These are phyloP conservation scores for Colletotrichum gigasporum DNA, from an alignment of 2,329 filamentous ascomycete genomes.

Conservation along the genomic window DNA sequence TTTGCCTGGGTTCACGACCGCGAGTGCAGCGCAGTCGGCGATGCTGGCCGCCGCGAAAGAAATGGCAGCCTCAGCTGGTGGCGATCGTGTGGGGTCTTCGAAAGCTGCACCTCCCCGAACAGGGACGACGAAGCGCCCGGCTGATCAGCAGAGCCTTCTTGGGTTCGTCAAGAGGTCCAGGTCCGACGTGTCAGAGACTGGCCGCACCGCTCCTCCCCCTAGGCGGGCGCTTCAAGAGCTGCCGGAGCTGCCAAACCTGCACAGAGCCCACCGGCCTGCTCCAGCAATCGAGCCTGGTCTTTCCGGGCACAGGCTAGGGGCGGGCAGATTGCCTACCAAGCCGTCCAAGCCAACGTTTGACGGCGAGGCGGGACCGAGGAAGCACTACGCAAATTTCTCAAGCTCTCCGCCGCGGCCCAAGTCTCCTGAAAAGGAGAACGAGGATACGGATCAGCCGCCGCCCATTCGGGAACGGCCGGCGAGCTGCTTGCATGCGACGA, in stretches of 20 bases:
- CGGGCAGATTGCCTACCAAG: slow-evolving; percentile 44
- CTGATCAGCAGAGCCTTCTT: slow-evolving; percentile 53
- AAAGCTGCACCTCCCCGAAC: slow-evolving; percentile 31
- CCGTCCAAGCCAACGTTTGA: slow-evolving; percentile 41
- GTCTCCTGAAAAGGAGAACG: slow-evolving; percentile 33
- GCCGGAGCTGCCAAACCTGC: slow-evolving; percentile 28
- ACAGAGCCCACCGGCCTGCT: slow-evolving; percentile 26
- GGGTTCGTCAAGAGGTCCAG: slow-evolving; percentile 46
- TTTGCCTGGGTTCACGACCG: slow-evolving; percentile 70
- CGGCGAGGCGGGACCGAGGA: slow-evolving; percentile 42
- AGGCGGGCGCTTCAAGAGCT: slow-evolving; percentile 5
- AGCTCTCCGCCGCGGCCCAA: slow-evolving; percentile 58
- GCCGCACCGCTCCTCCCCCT: slow-evolving; percentile 26
- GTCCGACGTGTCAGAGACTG: slow-evolving; percentile 13
- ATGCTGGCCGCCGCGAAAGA: slow-evolving; percentile 44
- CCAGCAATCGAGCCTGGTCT: slow-evolving; percentile 42
- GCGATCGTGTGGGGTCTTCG: slow-evolving; percentile 31
- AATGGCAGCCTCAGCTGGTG: slow-evolving; percentile 28
- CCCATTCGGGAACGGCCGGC: slow-evolving; percentile 50
- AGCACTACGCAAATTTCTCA: slow-evolving; percentile 66
- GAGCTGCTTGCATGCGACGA: slow-evolving; percentile 62
- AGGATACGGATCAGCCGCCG: slow-evolving; percentile 40
- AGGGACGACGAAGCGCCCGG: slow-evolving; percentile 43
- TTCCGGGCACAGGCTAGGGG: slow-evolving; percentile 52
- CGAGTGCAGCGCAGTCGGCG: slow-evolving; percentile 61